These are phyloP conservation scores for Fusarium dlaminii DNA, from an alignment of 2,329 filamentous ascomycete species.

Conservation along the genomic window DNA sequence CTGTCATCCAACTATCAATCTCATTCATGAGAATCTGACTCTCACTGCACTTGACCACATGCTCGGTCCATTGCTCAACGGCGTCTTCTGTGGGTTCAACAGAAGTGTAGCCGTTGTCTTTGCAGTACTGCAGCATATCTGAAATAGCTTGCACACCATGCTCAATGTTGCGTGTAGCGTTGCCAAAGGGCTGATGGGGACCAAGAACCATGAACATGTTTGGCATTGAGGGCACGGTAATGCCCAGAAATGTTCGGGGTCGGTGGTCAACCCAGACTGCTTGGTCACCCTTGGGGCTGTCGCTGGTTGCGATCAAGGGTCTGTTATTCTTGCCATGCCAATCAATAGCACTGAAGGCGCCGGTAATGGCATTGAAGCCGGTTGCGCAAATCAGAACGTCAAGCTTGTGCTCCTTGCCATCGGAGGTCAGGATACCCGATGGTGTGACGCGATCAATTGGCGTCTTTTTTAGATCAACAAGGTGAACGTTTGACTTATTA, in stretches of 20 bases:
- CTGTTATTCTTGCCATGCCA: constrained; percentile 17
- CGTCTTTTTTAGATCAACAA: constrained; percentile 19
- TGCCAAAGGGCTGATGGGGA: constrained; percentile 30
- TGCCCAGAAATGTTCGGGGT: constrained; percentile 13
- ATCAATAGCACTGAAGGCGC: constrained; percentile 26
- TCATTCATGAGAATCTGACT: constrained; percentile 50
- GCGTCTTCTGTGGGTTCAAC: constrained; percentile 12
- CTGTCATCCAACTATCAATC: constrained; percentile 63
- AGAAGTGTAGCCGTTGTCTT: constrained; percentile 11
- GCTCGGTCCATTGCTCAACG: constrained; percentile 45
- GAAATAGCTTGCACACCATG: neutral
- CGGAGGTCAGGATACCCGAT: constrained; percentile 6
- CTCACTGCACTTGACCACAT: constrained; percentile 56
- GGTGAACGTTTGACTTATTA: constrained; percentile 25
- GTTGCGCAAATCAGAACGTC: constrained; percentile 34
- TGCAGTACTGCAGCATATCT: constrained; percentile 21
- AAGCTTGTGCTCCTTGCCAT: constrained; percentile 14
- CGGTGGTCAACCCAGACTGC: constrained; percentile 33
- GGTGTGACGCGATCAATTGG: neutral
- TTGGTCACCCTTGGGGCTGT: neutral
- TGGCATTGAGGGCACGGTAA: constrained; percentile 19
- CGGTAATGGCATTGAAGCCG: constrained; percentile 31
- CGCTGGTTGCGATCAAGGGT: constrained; percentile 17
- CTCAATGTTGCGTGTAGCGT: constrained; percentile 32
- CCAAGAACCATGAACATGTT: constrained; percentile 40